A percentile compares a stretch with the other conserved stretches of the same genome.
These are phyloP conservation scores for Skeletonema tropicum DNA, from an alignment of 108 stramenopile genomes.

Conservation along the genomic window DNA sequence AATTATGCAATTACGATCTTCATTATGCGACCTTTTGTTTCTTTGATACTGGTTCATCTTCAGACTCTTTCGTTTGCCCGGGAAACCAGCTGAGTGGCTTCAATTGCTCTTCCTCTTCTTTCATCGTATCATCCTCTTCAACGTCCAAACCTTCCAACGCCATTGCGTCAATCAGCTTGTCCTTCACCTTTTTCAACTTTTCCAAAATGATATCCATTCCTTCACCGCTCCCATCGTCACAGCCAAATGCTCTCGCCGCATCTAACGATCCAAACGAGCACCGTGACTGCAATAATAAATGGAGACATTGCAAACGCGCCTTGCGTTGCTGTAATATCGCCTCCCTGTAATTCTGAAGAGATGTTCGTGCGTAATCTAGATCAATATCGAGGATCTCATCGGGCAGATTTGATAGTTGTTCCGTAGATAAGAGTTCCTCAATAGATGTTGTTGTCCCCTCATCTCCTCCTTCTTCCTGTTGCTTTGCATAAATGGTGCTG, in stretches of 20 bases:
- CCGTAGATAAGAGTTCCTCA: slow-evolving; percentile 33
- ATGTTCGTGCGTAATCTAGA: slow-evolving; percentile 61
- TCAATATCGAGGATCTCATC: slow-evolving; percentile 75
- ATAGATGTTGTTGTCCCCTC: slow-evolving; percentile 10
- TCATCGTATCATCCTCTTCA: slow-evolving; percentile 37
- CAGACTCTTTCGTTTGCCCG: slow-evolving; percentile 7
- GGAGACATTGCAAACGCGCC: slow-evolving; percentile 62
- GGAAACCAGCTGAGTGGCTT: slow-evolving; percentile 54
- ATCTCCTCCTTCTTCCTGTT: slow-evolving; percentile 5
- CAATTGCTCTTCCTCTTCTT: slow-evolving; percentile 42
- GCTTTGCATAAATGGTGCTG: slow-evolving; percentile 19
- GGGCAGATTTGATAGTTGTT: slow-evolving; percentile 56
- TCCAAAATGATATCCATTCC: slow-evolving; percentile 22
- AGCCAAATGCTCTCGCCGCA: slow-evolving; percentile 65
- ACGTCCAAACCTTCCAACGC: slow-evolving; percentile 82
- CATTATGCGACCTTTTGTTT: slow-evolving; percentile 17
- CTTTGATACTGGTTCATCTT: slow-evolving; percentile 14
- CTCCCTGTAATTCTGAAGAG: slow-evolving; percentile 58
- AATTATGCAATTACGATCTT: neutral
- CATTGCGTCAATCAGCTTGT: slow-evolving; percentile 72
- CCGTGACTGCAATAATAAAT: slow-evolving; percentile 70
- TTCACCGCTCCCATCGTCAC: slow-evolving; percentile 14
- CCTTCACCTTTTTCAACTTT: slow-evolving; percentile 66
- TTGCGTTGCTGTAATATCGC: slow-evolving; percentile 63
- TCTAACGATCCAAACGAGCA: slow-evolving; percentile 80